Conservation (phyloP, 2,329 filamentous ascomycete genomes). For the Ophioceras dolichostomum region DNA sequence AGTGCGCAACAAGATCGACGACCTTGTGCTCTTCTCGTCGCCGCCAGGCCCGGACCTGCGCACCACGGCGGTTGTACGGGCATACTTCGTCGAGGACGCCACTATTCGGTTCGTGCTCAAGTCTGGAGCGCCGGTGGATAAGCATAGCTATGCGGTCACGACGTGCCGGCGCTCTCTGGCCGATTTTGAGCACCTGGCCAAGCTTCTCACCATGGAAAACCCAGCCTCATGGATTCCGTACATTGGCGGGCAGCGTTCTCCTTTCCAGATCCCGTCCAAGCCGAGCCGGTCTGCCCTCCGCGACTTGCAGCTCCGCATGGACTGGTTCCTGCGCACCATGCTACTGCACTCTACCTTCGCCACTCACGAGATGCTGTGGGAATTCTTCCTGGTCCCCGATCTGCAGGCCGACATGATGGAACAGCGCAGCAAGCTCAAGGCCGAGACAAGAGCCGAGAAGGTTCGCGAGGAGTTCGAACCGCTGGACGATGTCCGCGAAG, state of each 20-base stretch:
- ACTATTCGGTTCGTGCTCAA: slow-evolving; percentile 89
- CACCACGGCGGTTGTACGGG: slow-evolving; percentile 85
- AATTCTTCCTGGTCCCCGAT: slow-evolving; percentile 95
- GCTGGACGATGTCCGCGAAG: slow-evolving; percentile 70
- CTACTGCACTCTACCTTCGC: slow-evolving; percentile 84
- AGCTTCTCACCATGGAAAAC: slow-evolving; percentile 75
- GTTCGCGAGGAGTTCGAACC: slow-evolving; percentile 84
- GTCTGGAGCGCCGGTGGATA: slow-evolving; percentile 74
- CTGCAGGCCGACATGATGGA: slow-evolving; percentile 84
- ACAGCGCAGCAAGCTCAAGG: slow-evolving; percentile 76
- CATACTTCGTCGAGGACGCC: slow-evolving; percentile 94
- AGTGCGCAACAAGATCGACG: slow-evolving; percentile 90
- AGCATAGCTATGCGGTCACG: slow-evolving; percentile 81
- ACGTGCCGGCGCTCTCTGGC: slow-evolving; percentile 78
- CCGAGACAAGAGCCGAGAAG: slow-evolving; percentile 68
- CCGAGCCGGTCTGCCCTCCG: slow-evolving; percentile 78
- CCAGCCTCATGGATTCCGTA: slow-evolving; percentile 90
- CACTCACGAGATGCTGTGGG: slow-evolving; percentile 96
- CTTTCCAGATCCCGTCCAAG: slow-evolving; percentile 86
- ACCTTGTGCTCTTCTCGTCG: slow-evolving; percentile 73
- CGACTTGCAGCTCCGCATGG: slow-evolving; percentile 75
- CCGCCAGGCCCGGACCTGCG: slow-evolving; percentile 61
- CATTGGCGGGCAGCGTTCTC: slow-evolving; percentile 65
- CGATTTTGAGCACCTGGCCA: slow-evolving; percentile 85
- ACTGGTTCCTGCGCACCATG: slow-evolving; percentile 79